Evolutionary conservation across 768 basidiomycete species (phyloP), one percentile per base, ranked within the genome.

Genomic region (Tricholoma hemisulphureum): DNA sequence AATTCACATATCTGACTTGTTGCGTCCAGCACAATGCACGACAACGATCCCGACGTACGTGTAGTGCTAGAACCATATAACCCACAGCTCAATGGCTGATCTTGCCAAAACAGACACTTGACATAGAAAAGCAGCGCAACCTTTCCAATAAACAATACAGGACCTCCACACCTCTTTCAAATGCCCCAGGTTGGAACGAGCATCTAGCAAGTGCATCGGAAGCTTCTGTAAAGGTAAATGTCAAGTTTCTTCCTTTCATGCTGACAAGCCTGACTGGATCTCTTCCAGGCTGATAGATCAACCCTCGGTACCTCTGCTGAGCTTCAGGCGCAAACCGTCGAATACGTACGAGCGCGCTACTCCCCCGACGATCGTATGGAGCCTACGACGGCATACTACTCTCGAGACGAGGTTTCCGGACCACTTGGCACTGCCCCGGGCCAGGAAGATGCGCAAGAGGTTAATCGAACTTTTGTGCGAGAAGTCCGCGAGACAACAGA

Each of bases 131-230:
- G 59, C 67, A 61, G 11, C 75, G 80, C n/a, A 82, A 82, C 63
- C 68, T 83, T 37, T 64, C 75, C 20, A 71, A 73, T 6, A 65
- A 66, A 3, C 78, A 83, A 28, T 73, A 81, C 64, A 72, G 72
- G 58, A 81, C 76, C 1, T 78, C 81, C 2, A 76, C 83, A 1
- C 78, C 82, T 9, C 77, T 80, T 55, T 61, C 77, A 10, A 67
- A 81, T 59, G 85, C 87, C 0, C 87, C 86, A 3, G 88, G 87
- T 1, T 89, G 88, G 88, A 88, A 88, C 59, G 88, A 89, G 62
- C 67, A 70, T 23, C 78, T 89, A 11, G 88, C 88, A 0, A 80
- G 77, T 55, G 59, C 77, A 10, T 88, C 88, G 2, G 88, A 89
- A 69, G 88, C 88, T 4, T 70, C 73, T 16, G 74, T 88, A 46